These are phyloP conservation scores for Termitomyces sp. DNA, from an alignment of 768 basidiomycete genomes.

Conservation along the genomic window DNA sequence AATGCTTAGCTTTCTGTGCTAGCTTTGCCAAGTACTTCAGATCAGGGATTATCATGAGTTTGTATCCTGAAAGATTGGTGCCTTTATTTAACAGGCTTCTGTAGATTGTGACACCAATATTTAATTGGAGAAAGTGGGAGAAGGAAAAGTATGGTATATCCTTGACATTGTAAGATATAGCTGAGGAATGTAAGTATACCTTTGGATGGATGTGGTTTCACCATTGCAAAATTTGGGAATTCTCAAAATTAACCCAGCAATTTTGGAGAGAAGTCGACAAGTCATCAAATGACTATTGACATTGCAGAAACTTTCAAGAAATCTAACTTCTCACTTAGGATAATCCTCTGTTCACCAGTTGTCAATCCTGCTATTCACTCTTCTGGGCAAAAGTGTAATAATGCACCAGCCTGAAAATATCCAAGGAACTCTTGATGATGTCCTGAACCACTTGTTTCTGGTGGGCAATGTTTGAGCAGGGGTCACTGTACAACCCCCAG, in stretches of 20 bases:
- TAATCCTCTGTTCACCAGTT: too few relatives aligned
- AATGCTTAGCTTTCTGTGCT: background rate
- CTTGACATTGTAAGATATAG: background rate
- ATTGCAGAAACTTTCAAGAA: background rate
- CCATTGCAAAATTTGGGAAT: too few relatives aligned
- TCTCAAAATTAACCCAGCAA: too few relatives aligned
- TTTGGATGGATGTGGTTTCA: background rate
- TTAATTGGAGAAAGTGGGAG: conserved; percentile 59
- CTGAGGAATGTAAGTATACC: background rate
- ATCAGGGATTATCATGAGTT: conserved; percentile 78
- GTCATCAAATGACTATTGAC: background rate
- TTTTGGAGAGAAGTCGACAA: background rate
- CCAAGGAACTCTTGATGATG: too few relatives aligned
- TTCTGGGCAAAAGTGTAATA: too few relatives aligned
- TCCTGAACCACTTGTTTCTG: too few relatives aligned
- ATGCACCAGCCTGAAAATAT: too few relatives aligned
- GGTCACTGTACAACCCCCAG: too few relatives aligned
- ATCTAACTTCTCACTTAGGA: background rate
- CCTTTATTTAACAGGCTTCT: too few relatives aligned
- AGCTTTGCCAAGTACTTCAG: conserved; percentile 91
- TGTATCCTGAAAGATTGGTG: background rate
- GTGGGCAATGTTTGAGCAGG: too few relatives aligned
- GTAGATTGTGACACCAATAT: too few relatives aligned
- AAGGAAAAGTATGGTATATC: conserved; percentile 40
- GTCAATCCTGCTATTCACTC: too few relatives aligned